Conservation (phyloP, 176 grass and related monocot species). For the maize (Zea mays) region Zm-B73-REFERENCE-NAM-5.0 NC_050100.1:194378501-194379000, state of each 20-base stretch:
- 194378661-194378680: neutral
- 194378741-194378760: neutral
- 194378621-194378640: no score
- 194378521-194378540: no score
- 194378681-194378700: no score
- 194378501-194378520: neutral
- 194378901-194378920: neutral
- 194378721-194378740: neutral
- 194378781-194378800: no score
- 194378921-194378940: no score
- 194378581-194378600: no score
- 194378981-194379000: no score
- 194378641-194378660: neutral
- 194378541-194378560: no score
- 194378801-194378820: neutral
- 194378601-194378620: no score
- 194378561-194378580: no score
- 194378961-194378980: no score
- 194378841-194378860: neutral
- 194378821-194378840: neutral
- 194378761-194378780: neutral
- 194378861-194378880: neutral
- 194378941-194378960: no score
- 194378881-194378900: neutral
- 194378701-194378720: neutral